Evolutionary conservation across 495 filamentous ascomycete species (phyloP).

Genomic region (Tirmania nivea): DNA sequence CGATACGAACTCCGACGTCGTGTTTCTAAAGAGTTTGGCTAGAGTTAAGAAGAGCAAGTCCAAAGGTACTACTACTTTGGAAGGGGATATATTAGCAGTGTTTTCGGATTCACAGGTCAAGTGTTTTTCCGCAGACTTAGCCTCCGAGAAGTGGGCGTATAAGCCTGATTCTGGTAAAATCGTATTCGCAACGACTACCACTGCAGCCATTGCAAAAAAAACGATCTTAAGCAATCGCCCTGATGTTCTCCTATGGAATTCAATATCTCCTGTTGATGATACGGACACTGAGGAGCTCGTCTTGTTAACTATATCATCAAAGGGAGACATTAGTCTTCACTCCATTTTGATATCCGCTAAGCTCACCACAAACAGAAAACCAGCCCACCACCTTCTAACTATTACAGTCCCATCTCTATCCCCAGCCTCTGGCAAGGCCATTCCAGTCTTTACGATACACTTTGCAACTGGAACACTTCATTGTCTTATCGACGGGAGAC

Average conservation of each 20-base stretch:
- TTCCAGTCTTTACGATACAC: conserved; percentile 12
- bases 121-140: conserved; percentile 13
- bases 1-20: conserved; percentile 8
- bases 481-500: conserved; percentile 5
- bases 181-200: conserved; percentile 12
- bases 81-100: conserved; percentile 6
- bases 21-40: conserved; percentile 12
- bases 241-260: conserved; percentile 8
- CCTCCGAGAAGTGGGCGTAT: conserved; percentile 12
- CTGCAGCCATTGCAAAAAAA: conserved; percentile 6
- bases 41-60: conserved; percentile 2
- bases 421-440: not conserved
- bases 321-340: conserved; percentile 5
- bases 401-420: conserved; percentile 2
- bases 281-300: conserved; percentile 5
- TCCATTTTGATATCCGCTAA: conserved; percentile 1
- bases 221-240: conserved; percentile 12
- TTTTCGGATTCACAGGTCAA: conserved; percentile 13
- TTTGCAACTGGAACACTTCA: conserved; percentile 15
- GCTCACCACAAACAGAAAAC: not conserved
- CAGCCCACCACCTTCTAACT: conserved; percentile 5
- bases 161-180: conserved; percentile 1
- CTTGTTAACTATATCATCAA: conserved; percentile 8
- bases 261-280: not conserved
- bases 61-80: not conserved